Base-by-base conservation (phyloP, 2,329 filamentous ascomycete genomes). In the Hymenoscyphus infarciens region DNA sequence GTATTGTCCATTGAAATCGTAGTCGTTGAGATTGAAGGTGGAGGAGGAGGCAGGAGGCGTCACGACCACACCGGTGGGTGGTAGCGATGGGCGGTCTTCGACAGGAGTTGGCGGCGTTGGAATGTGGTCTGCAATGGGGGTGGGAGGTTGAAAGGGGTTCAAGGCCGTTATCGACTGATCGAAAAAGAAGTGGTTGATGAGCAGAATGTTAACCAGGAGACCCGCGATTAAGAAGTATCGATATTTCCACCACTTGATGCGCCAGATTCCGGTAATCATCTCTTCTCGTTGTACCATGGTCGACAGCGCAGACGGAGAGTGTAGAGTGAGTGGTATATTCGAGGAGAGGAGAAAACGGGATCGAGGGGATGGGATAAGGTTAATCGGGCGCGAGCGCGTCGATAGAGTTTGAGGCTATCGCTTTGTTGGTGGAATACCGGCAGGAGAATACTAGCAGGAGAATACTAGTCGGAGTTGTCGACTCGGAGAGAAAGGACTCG, bases 1-100 rank as follows among this genome's bases (percentile, higher is more conserved):
- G 49, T 71, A 72, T 29, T 69, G 80, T 42, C 76, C 71, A 68
- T 81, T 70, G 68, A 81, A 81, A 60, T 70, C 65, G 53, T 68
- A 72, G 54, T 72, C 66, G 55, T 69, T 42, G 11, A 68, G 60
- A 33, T 61, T 70, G 56, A 70, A 64, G n/a, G 62, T 56, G 15
- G 57, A 42, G 15, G 67, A 49, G 13, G 57, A 57, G 25, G 39
- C 35, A 49, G 63, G 59, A 57, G 52, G 52, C 31, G 54, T 19
- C 3, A 59, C 16, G 1, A 33, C 57, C 11, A 61, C 39, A 8
- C 33, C 56, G 5, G 35, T 49, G 13, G 65, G 19, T 31, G 54
- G 39, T 19, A 13, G 39, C 45, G 54, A 19, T 55, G 29, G 29
- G 33, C 22, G 55, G n/a, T 16, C 31, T 57, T 57, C 55, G 55